phyloP scores from a whole-genome alignment of 306 rosid species.

The Sicyos edulis region DNA sequence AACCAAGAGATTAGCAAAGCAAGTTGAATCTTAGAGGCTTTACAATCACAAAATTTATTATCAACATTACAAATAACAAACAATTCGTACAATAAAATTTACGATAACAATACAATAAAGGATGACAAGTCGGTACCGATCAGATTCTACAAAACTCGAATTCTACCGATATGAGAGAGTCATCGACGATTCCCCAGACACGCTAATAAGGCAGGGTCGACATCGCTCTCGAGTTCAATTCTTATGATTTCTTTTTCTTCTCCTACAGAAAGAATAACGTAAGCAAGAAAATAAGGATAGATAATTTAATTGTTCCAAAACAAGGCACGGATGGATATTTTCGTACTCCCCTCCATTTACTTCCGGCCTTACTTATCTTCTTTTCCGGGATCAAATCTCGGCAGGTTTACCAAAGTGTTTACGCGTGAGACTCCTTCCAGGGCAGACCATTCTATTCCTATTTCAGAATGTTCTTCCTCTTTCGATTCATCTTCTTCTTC shows the following conservation, averaged over 20 bases:
- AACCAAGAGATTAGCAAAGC: background rate
- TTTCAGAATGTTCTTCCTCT: constrained; percentile 43
- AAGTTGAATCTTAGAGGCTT: constrained; percentile 10
- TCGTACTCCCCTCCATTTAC: constrained; percentile 21
- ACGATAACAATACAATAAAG: background rate
- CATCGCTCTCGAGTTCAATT: constrained; percentile 42
- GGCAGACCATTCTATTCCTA: constrained; percentile 82
- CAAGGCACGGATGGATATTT: constrained; percentile 6
- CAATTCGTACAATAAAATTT: constrained; percentile 18
- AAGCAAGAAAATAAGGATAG: constrained; percentile 22
- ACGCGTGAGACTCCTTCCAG: constrained; percentile 96
- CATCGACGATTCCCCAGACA: constrained; percentile 57
- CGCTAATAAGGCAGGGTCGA: constrained; percentile 63
- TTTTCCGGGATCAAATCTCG: constrained; percentile 79
- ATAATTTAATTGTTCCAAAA: constrained; percentile 22
- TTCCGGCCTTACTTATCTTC: constrained; percentile 43
- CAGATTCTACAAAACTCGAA: constrained; percentile 40
- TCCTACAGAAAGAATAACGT: constrained; percentile 20
- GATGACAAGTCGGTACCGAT: constrained; percentile 22
- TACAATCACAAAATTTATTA: constrained; percentile 26
- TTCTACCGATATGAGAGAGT: constrained; percentile 33
- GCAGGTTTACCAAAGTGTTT: constrained; percentile 81
- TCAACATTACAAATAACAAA: constrained; percentile 21
- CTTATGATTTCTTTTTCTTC: constrained; percentile 15
- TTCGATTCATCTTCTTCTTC: constrained; percentile 32